Conservation (phyloP, 306 rosid species). For the Senna siamea region DNA sequence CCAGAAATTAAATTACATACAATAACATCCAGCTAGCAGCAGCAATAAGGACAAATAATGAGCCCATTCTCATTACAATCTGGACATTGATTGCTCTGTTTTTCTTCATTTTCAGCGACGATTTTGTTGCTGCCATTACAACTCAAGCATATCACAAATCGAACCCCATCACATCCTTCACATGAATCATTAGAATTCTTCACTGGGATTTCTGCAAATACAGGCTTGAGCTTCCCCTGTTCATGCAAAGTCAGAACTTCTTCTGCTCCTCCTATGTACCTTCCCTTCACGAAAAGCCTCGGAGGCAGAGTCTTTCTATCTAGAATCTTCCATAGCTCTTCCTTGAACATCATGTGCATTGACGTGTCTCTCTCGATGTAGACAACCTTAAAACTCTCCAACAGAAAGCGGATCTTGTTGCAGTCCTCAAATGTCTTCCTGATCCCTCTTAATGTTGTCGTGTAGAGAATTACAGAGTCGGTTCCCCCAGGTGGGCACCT, state of each 20-base stretch:
- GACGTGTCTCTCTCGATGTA: constrained; percentile 80
- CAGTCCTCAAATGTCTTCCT: constrained; percentile 86
- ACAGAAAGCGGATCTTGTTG: constrained; percentile 67
- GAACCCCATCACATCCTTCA: constrained; percentile 74
- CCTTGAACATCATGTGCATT: constrained; percentile 77
- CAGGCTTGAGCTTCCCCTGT: neutral
- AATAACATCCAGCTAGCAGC: constrained; percentile 38
- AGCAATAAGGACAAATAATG: constrained; percentile 75
- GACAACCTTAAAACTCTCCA: constrained; percentile 71
- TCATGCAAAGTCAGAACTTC: neutral
- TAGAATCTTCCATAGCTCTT: constrained; percentile 64
- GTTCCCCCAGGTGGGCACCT: constrained; percentile 80
- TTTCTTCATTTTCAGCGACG: constrained; percentile 43
- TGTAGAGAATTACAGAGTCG: constrained; percentile 69
- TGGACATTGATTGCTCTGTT: constrained; percentile 41
- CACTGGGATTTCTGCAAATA: constrained; percentile 39
- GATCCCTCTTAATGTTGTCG: constrained; percentile 78
- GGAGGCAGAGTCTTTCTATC: constrained; percentile 68
- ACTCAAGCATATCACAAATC: constrained; percentile 72
- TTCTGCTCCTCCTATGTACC: constrained; percentile 17
- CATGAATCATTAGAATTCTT: constrained; percentile 59
- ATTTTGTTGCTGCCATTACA: constrained; percentile 82
- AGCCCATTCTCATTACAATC: constrained; percentile 89
- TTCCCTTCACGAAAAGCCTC: constrained; percentile 40
- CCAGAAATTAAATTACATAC: constrained; percentile 36